A percentile compares a stretch with the other conserved stretches of the same genome.
These are phyloP conservation scores for Stipa capillata DNA, from an alignment of 176 grass and related monocot species.

Conservation along the genomic window DNA sequence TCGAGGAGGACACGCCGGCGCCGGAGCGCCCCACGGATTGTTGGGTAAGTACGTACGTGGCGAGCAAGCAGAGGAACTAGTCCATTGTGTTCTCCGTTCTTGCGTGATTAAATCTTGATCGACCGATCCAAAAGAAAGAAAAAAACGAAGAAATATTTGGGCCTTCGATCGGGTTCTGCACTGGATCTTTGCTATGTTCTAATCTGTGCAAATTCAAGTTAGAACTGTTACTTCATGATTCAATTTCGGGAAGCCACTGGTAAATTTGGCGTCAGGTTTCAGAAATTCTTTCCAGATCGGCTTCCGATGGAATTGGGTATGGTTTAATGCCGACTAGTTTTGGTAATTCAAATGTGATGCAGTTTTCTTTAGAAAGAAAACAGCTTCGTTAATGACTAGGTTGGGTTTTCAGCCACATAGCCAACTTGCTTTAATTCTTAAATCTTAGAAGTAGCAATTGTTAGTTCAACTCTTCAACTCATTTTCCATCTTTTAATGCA, in stretches of 20 bases:
- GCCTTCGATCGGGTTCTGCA: neutral
- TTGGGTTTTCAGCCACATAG: neutral
- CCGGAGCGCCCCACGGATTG: constrained; percentile 7
- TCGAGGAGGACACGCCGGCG: neutral
- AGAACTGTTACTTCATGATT: neutral
- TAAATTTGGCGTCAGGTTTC: neutral
- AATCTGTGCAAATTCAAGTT: neutral
- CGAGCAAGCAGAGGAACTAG: neutral
- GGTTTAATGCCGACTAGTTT: neutral
- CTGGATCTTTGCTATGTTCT: neutral
- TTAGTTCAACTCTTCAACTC: neutral
- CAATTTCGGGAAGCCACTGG: neutral
- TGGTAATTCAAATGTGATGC: neutral
- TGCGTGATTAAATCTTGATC: neutral
- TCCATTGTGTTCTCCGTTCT: neutral
- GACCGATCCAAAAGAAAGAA: neutral
- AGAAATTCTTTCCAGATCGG: neutral
- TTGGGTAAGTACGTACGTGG: constrained; percentile 11
- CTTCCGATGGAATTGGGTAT: neutral
- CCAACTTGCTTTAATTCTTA: neutral
- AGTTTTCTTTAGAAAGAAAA: neutral
- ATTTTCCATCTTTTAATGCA: neutral
- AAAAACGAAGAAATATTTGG: neutral
- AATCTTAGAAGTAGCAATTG: neutral
- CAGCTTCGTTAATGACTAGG: too few relatives aligned